Percentiles rank a stretch among this genome's conserved stretches.
phyloP scores from a whole-genome alignment of 352 stramenopile genomes.

The Hyaloperonospora arabidopsidis region DNA sequence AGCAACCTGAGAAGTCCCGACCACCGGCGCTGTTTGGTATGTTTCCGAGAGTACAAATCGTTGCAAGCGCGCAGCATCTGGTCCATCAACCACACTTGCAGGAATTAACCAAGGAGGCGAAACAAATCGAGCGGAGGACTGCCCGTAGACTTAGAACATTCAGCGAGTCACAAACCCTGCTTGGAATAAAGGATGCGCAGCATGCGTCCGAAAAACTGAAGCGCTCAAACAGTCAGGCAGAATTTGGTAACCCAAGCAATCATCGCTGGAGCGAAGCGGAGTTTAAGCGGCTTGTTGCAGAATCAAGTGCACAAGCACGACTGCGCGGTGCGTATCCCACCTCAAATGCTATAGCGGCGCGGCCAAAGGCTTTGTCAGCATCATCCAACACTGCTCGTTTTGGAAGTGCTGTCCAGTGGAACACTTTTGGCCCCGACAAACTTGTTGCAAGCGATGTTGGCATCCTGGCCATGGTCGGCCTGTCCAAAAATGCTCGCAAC shows the following conservation, averaged over 20 bases:
- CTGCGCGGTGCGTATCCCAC: constrained; percentile 30
- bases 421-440: constrained; percentile 42
- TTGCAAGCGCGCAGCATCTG: constrained; percentile 69
- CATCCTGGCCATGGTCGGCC: constrained; percentile 48
- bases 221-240: constrained; percentile 55
- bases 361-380: constrained; percentile 49
- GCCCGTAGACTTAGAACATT: constrained; percentile 35
- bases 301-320: constrained; percentile 50
- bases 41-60: constrained; percentile 83
- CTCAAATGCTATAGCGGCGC: constrained; percentile 24
- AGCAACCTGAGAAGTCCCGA: constrained; percentile 52
- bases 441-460: constrained; percentile 39
- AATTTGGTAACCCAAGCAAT: constrained; percentile 60
- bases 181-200: constrained; percentile 29
- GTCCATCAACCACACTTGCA: constrained; percentile 62
- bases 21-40: constrained; percentile 60
- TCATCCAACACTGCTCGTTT: constrained; percentile 60
- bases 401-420: constrained; percentile 32
- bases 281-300: constrained; percentile 63
- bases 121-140: constrained; percentile 24
- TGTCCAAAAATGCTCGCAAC: constrained; percentile 56
- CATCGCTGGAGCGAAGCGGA: constrained; percentile 65
- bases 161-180: constrained; percentile 52
- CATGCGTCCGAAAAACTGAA: constrained; percentile 47
- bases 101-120: constrained; percentile 36